Evolutionary conservation across 148 eudicot species (phyloP).

Genomic region (Pharnaceum exiguum): DNA sequence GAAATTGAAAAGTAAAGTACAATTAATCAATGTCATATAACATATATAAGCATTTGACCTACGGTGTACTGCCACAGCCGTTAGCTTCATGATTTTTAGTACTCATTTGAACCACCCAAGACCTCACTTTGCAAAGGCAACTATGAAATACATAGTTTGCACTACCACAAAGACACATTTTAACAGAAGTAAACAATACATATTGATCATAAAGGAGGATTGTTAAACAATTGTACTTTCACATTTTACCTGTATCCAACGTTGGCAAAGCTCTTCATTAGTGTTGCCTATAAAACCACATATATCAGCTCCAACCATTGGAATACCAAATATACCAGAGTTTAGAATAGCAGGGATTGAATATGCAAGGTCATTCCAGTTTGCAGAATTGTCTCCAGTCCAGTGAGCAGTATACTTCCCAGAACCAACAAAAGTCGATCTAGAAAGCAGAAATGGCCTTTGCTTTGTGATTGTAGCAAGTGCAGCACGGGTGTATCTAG

Average conservation of each 20-base stretch:
- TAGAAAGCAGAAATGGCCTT: constrained; percentile 64
- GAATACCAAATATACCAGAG: constrained; percentile 72
- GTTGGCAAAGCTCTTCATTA: constrained; percentile 77
- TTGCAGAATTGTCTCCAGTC: constrained; percentile 92
- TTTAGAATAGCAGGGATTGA: constrained; percentile 65
- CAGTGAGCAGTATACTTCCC: constrained; percentile 87
- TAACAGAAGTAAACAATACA: too few relatives aligned
- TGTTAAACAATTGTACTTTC: too few relatives aligned
- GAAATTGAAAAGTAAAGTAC: constrained; percentile 8
- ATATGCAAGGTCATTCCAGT: constrained; percentile 70
- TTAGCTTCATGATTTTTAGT: too few relatives aligned
- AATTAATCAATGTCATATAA: too few relatives aligned
- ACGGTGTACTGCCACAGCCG: too few relatives aligned
- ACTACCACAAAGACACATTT: too few relatives aligned
- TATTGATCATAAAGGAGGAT: too few relatives aligned
- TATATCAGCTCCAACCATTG: constrained; percentile 97
- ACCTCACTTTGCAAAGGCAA: too few relatives aligned
- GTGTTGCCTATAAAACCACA: constrained; percentile 71
- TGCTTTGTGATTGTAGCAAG: constrained; percentile 39
- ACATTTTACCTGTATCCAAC: constrained; percentile 75
- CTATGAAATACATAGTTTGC: too few relatives aligned
- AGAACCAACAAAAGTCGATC: constrained; percentile 84
- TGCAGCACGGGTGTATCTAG: constrained; percentile 52
- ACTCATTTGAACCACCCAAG: too few relatives aligned
- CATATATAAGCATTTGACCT: too few relatives aligned